Evolutionary conservation across 768 basidiomycete genomes (phyloP), one percentile per base, ranked within the genome.

Genomic region (Leccinum subgranulosum): DNA sequence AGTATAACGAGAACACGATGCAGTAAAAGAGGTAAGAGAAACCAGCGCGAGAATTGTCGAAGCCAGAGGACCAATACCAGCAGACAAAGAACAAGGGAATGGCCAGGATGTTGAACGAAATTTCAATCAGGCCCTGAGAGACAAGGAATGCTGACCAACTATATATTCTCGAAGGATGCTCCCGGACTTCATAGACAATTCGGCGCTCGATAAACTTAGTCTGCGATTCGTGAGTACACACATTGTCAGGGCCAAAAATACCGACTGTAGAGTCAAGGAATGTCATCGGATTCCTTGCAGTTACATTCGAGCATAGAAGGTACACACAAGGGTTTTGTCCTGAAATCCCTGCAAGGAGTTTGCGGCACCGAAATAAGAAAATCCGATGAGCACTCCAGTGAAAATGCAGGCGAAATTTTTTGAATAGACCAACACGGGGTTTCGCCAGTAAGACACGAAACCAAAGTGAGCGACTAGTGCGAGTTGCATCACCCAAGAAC

Each of bases 131-230:
- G 23, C 85, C 69, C 61, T 81, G 80, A 0, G 84, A 75, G 1
- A 81, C 78, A 17, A 84, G 59, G 31, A 85, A 72, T 0, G 83
- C 81, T 0, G 81, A 77, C 85, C 85, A 87, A 61, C 75, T 75
- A 67, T 86, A 88, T 78, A 83, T 86, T 47, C 79, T 74, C 49
- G 82, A 83, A 0, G 85, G 82, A 4, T 81, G 76, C 69, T 88
- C 86, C 36, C 86, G 80, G 51, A 84, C 77, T 61, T 86, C 83
- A 60, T 85, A 87, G 34, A 88, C 72, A 6, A 68, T 74, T 25
- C 85, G 80, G 61, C 79, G 78, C 9, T 73, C 69, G 53, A 88
- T 76, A 72, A 81, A 86, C 34, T 79, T 80, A 9, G 81, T 75
- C 65, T 85, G 85, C 1, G 86, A 72, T 64, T 87, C 28, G 85